Conservation (phyloP, 345 rosid species). For the Eucalyptus regnans region DNA sequence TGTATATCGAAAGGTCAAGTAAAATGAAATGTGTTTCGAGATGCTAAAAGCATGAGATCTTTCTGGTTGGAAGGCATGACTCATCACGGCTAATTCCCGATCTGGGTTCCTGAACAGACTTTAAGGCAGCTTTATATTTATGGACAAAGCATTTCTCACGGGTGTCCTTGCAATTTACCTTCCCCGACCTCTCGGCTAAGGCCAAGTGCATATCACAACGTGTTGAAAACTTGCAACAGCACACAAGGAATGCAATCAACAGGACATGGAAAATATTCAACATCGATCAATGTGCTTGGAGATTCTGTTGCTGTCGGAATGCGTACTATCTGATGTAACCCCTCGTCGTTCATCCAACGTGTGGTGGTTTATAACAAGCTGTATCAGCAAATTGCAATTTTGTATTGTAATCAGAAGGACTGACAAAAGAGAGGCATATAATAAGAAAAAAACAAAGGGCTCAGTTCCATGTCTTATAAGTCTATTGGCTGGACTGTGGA, state of each 20-base stretch:
- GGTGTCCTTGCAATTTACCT: neutral
- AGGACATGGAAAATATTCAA: neutral
- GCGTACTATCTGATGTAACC: neutral
- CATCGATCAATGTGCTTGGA: neutral
- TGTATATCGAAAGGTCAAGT: neutral
- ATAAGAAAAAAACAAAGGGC: neutral
- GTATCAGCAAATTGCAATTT: neutral
- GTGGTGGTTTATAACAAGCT: neutral
- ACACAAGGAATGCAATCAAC: neutral
- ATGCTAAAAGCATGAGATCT: neutral
- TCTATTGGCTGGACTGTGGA: neutral
- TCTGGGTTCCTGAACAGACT: neutral
- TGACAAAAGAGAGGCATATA: neutral
- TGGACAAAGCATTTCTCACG: neutral
- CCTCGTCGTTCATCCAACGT: neutral
- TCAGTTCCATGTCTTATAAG: neutral
- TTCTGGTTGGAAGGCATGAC: neutral
- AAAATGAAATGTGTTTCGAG: neutral
- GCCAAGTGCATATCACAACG: rapidly evolving
- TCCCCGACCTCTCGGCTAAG: neutral
- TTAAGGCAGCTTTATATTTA: neutral
- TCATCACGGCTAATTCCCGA: neutral
- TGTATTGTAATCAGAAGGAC: neutral
- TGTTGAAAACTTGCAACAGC: neutral
- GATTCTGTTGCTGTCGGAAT: neutral